A percentile compares a stretch with the other conserved stretches of the same genome.
Conservation (phyloP, 139 green algal genomes). For the Micractinium conductrix region DNA sequence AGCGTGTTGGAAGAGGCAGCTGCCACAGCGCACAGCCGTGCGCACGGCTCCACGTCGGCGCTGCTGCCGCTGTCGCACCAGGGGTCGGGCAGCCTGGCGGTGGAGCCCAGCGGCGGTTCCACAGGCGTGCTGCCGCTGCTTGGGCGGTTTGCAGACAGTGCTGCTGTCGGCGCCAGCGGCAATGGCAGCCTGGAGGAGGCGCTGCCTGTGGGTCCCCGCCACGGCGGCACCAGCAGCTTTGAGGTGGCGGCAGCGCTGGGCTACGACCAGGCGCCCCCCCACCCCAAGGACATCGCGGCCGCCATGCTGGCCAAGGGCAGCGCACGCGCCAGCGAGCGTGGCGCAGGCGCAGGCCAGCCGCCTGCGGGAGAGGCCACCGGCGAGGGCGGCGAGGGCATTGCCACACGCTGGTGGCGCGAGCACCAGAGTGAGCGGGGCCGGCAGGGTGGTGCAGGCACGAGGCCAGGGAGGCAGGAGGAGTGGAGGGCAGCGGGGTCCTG, state of each 20-base stretch:
- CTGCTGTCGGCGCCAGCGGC: neutral
- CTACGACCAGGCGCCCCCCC: neutral
- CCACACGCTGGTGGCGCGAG: conserved; percentile 15
- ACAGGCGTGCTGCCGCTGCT: neutral
- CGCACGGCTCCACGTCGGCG: neutral
- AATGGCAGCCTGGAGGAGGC: neutral
- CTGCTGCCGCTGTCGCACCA: neutral
- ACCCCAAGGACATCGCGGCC: neutral
- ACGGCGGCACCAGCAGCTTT: conserved; percentile 4
- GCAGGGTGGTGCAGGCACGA: neutral
- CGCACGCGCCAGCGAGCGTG: neutral
- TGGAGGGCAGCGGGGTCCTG: neutral
- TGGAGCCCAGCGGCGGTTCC: neutral
- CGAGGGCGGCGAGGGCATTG: conserved; percentile 23
- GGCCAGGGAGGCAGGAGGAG: no score
- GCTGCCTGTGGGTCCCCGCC: neutral
- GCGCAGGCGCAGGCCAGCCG: no score
- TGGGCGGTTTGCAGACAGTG: no score
- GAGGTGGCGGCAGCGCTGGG: conserved; percentile 22
- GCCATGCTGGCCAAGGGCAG: neutral
- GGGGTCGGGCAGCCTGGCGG: neutral
- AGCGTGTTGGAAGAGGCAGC: neutral
- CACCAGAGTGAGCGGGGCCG: neutral
- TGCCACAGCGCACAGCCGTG: neutral
- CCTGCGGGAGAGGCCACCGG: neutral